phyloP scores from a whole-genome alignment of 768 basidiomycete genomes.

The Mrakia blollopis region DNA sequence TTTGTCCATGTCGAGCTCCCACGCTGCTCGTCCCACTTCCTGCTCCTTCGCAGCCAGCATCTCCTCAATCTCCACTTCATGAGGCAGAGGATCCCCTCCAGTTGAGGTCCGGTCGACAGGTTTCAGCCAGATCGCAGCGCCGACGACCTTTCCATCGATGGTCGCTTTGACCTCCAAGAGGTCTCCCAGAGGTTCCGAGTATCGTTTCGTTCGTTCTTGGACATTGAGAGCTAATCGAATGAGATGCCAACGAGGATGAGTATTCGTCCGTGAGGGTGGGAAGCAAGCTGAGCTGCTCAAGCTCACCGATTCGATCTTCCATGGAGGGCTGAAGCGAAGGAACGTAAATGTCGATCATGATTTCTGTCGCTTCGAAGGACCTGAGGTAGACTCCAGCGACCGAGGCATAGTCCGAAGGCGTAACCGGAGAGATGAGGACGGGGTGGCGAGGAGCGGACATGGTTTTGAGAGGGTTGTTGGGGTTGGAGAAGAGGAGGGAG shows the following conservation, averaged over 20 bases:
- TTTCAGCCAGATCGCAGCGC: neutral
- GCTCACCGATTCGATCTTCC: constrained; percentile 1
- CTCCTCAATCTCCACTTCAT: neutral
- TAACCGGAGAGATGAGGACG: constrained; percentile 1
- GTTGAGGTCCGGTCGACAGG: constrained; percentile 26
- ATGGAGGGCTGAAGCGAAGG: neutral
- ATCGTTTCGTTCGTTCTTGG: neutral
- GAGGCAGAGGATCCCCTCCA: constrained; percentile 11
- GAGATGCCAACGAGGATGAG: no score
- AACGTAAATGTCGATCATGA: neutral
- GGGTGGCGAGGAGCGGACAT: neutral
- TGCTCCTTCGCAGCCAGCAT: neutral
- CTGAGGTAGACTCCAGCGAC: neutral
- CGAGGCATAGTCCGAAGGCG: neutral
- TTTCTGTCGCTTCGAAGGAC: neutral
- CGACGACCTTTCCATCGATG: constrained; percentile 1
- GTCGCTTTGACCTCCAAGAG: constrained; percentile 17
- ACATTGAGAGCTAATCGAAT: neutral
- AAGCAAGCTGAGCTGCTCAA: no score
- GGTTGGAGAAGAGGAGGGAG: no score
- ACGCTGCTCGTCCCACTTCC: neutral
- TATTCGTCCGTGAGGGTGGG: no score
- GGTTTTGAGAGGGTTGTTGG: no score
- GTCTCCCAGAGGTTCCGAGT: neutral
- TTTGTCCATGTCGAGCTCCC: constrained; percentile 1